A percentile compares a stretch with the other conserved stretches of the same genome.
Conservation (phyloP, 1,284 basidiomycete species). For the Anthracocystis walkeri region DNA sequence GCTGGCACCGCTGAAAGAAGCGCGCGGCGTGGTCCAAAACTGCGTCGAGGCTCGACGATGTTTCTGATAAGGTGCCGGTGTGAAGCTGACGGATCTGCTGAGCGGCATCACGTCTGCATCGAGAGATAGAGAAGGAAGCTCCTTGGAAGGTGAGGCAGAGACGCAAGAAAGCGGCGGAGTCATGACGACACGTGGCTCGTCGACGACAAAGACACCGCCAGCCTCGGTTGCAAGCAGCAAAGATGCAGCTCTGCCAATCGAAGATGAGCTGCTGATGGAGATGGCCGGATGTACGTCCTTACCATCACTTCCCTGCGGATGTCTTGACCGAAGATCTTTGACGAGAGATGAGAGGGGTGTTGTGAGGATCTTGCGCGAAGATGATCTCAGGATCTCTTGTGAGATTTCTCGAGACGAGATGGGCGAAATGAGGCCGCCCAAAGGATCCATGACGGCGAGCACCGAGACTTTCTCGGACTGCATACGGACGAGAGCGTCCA, state of each 20-base stretch:
- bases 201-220: conserved; percentile 38
- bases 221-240: conserved; percentile 39
- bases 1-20: conserved; percentile 18
- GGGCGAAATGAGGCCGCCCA: conserved; percentile 47
- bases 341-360: conserved; percentile 34
- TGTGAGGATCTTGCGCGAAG: conserved; percentile 48
- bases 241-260: conserved; percentile 33
- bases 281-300: conserved; percentile 49
- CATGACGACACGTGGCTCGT: conserved; percentile 42
- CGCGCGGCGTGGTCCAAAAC: conserved; percentile 43
- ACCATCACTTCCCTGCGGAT: conserved; percentile 44
- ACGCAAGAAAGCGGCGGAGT: conserved; percentile 46
- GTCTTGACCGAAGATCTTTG: conserved; percentile 37
- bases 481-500: conserved; percentile 52
- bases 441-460: conserved; percentile 42
- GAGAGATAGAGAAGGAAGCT: conserved; percentile 23
- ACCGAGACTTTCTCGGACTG: conserved; percentile 25
- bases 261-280: conserved; percentile 37
- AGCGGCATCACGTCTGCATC: conserved; percentile 32
- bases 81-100: conserved; percentile 35
- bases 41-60: conserved; percentile 45
- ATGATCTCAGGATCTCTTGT: conserved; percentile 34
- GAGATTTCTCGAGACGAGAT: conserved; percentile 42
- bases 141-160: conserved; percentile 39
- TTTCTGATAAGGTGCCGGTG: conserved; percentile 30